Evolutionary conservation across 140 eudicot species (phyloP).

Genomic region (Anethum foeniculum): DNA sequence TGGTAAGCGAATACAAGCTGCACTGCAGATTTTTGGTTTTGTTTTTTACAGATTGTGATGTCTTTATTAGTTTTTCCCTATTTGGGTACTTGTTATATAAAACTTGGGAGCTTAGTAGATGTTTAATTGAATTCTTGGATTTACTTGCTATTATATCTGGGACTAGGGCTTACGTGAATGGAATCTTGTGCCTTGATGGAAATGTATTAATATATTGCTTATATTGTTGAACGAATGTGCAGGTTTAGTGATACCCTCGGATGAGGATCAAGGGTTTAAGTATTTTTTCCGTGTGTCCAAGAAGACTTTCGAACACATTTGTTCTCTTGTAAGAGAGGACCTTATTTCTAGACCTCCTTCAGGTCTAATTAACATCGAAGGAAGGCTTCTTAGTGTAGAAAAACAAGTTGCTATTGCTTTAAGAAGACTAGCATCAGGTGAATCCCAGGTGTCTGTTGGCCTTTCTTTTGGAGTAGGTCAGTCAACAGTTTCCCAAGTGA

Average conservation of each 20-base stretch:
- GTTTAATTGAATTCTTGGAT: not conserved
- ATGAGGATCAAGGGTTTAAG: constrained; percentile 84
- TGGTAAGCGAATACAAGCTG: not conserved
- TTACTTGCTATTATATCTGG: not conserved
- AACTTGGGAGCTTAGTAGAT: not conserved
- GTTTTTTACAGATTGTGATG: not conserved
- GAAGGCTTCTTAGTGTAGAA: constrained; percentile 93
- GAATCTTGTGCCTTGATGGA: not conserved
- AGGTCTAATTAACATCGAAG: constrained; percentile 92
- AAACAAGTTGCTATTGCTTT: constrained; percentile 97
- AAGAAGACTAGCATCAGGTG: constrained; percentile 88
- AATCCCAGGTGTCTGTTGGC: constrained; percentile 93
- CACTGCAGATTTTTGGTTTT: not conserved
- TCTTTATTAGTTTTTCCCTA: not conserved
- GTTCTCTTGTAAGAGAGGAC: constrained; percentile 76
- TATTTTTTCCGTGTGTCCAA: constrained; percentile 79
- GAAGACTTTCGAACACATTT: constrained; percentile 77
- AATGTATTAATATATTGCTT: not conserved
- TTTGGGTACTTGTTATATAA: not conserved
- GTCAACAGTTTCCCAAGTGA: constrained; percentile 95
- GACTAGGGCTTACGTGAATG: not conserved
- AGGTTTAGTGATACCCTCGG: constrained; percentile 47
- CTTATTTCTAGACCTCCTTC: constrained; percentile 96
- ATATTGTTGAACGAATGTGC: constrained; percentile 12
- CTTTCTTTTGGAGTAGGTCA: constrained; percentile 94